Percentiles rank a stretch among this genome's conserved stretches.
phyloP scores from a whole-genome alignment of 2,329 filamentous ascomycete species.

The Arachnomyces sp. region DNA sequence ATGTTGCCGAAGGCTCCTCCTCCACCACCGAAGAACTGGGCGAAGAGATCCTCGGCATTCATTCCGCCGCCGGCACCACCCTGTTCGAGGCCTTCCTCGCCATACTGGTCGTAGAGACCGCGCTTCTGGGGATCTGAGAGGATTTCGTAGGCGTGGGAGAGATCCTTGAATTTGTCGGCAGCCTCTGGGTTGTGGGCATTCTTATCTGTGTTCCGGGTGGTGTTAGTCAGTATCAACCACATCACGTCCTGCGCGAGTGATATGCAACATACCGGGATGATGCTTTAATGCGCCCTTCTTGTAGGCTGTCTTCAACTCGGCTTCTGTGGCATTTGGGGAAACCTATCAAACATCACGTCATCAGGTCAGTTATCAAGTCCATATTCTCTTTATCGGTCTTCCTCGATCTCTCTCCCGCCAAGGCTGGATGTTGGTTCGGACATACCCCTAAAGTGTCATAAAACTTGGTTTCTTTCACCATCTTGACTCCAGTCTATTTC shows the following conservation, averaged over 20 bases:
- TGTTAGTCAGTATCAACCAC: conserved; percentile 5
- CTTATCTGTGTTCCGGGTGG: conserved; percentile 58
- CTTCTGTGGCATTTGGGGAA: conserved; percentile 66
- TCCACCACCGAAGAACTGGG: conserved; percentile 85
- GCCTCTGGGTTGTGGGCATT: conserved; percentile 88
- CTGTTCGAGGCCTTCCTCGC: conserved; percentile 84
- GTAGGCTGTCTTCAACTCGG: conserved; percentile 89
- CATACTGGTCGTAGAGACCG: conserved; percentile 90
- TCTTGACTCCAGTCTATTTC: conserved; percentile 23
- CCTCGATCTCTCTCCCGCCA: too few relatives aligned
- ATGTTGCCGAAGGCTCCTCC: conserved; percentile 66
- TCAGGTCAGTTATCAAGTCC: conserved; percentile 15
- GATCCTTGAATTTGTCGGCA: conserved; percentile 96
- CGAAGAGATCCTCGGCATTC: conserved; percentile 92
- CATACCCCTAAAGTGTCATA: conserved; percentile 43
- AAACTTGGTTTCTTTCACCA: conserved; percentile 45
- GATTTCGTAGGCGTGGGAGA: conserved; percentile 91
- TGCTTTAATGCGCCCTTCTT: conserved; percentile 83
- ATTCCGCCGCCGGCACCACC: conserved; percentile 78
- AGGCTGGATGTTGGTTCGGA: conserved; percentile 5
- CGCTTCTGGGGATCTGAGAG: conserved; percentile 90
- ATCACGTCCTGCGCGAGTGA: conserved; percentile 11
- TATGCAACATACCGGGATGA: conserved; percentile 68
- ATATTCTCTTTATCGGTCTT: too few relatives aligned
- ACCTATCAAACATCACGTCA: conserved; percentile 48